Conservation (phyloP, 2,329 filamentous ascomycete species). For the Fusarium verticillioides region DNA sequence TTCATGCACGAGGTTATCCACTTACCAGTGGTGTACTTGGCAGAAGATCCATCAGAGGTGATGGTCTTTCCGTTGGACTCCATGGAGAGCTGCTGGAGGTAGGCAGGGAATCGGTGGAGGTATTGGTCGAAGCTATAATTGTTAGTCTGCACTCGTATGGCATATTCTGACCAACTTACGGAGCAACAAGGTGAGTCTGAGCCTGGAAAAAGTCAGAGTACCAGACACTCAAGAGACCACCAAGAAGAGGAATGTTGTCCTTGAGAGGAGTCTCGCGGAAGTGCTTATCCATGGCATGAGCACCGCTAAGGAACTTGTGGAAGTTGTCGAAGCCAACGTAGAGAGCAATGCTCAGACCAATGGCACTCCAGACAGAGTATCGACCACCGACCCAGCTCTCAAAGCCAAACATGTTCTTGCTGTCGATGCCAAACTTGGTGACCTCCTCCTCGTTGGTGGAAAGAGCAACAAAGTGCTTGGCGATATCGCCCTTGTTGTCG, state of each 20-base stretch:
- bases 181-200: slow-evolving; percentile 96
- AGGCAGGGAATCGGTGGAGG: slow-evolving; percentile 97
- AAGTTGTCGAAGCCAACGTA: slow-evolving; percentile 99
- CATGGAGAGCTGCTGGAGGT: slow-evolving; percentile 99
- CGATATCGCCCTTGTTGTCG: slow-evolving; percentile 82
- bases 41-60: slow-evolving; percentile 85
- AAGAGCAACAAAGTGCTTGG: slow-evolving; percentile 98
- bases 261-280: slow-evolving; percentile 91
- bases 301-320: slow-evolving; percentile 92
- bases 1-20: not conserved
- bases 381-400: slow-evolving; percentile 98
- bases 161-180: slow-evolving; percentile 65
- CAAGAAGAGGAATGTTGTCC: slow-evolving; percentile 94
- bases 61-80: slow-evolving; percentile 99
- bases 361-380: slow-evolving; percentile 99
- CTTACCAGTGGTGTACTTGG: slow-evolving; percentile 92
- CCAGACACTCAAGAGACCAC: slow-evolving; percentile 95
- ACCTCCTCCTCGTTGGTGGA: slow-evolving; percentile 97
- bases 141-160: slow-evolving; percentile 9
- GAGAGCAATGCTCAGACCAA: slow-evolving; percentile 91
- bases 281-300: slow-evolving; percentile 98
- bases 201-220: slow-evolving; percentile 99
- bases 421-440: slow-evolving; percentile 98
- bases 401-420: slow-evolving; percentile 99
- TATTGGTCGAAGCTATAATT: slow-evolving; percentile 89